Evolutionary conservation across 2,329 filamentous ascomycete species (phyloP).

Genomic region (Penicillium sp.): DNA sequence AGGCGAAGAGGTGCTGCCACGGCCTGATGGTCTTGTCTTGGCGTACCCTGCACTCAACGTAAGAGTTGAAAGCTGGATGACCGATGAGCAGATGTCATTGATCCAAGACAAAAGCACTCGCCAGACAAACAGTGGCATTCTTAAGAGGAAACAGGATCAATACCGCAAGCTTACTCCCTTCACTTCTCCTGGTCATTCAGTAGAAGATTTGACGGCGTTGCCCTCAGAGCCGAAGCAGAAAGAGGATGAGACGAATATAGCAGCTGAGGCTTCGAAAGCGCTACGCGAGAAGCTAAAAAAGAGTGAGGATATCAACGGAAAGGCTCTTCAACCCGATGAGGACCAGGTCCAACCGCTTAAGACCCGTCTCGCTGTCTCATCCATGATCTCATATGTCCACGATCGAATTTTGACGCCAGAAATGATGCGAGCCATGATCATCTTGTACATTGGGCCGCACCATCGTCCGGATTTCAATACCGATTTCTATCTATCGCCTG

Average conservation of each 20-base stretch:
- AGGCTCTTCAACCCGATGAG: conserved; percentile 38
- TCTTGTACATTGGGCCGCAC: conserved; percentile 92
- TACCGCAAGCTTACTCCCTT: conserved; percentile 78
- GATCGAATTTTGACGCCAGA: conserved; percentile 93
- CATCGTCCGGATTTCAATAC: conserved; percentile 90
- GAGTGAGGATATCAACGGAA: conserved; percentile 38
- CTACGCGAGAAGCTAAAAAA: conserved; percentile 35
- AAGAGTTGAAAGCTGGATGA: conserved; percentile 99
- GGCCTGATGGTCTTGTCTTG: conserved; percentile 79
- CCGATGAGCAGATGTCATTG: conserved; percentile 93
- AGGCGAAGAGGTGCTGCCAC: conserved; percentile 65
- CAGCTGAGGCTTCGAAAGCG: conserved; percentile 24
- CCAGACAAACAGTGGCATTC: conserved; percentile 75
- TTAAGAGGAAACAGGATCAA: conserved; percentile 84
- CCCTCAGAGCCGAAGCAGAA: conserved; percentile 20
- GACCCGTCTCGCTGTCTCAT: conserved; percentile 90
- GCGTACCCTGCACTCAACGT: conserved; percentile 92
- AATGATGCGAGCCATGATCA: conserved; percentile 99
- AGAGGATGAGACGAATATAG: conserved; percentile 27
- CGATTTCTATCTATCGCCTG: conserved; percentile 87
- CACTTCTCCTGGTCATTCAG: conserved; percentile 77
- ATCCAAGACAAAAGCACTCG: conserved; percentile 82
- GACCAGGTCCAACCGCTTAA: conserved; percentile 60
- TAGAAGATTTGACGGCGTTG: conserved; percentile 59
- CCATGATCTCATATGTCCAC: conserved; percentile 98